Evolutionary conservation across 805 yeast species (phyloP), one percentile per base, ranked within the genome.

Genomic region (Ogataea sp.): DNA sequence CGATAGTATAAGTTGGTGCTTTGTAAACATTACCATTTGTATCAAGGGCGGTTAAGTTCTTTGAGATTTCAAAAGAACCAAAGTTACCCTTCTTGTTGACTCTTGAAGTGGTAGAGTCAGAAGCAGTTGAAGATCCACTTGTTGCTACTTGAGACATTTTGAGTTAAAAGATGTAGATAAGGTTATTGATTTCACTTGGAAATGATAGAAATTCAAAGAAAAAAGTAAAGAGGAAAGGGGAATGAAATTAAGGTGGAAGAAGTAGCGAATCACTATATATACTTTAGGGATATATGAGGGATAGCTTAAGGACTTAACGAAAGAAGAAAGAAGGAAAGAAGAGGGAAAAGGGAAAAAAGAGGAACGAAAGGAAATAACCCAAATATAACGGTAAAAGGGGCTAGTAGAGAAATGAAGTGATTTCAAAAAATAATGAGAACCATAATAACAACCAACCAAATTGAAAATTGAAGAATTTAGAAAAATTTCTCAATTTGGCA

Each of bases 1-100:
- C 83, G 59, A 84, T 83, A 46, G 87, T 62, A 64, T 62, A 82
- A 54, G 80, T 84, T 18, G 94, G 94, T 7, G 74, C 90, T 41
- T 71, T 72, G 58, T 81, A 84, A 45, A 68, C 75, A 44, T 79
- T 69, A 18, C 93, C 93, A 48, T 61, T 56, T 20, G 84, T 75
- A 53, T 78, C 81, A 38, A 70, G 56, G 18, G 82, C 76, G 34
- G 67, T 63, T 39, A 70, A 53, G 33, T 61, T 60, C 29, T 51
- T 46, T 11, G 58, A 45, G 21, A 46, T 40, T 35, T 54, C 48
- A 43, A 70, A 65, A 25, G 65, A 46, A 16, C 69, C 66, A 39
- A 70, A 56, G 49, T 70, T 70, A n/a, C 73, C 74, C 20, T 49
- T 41, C 48, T 62, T 61, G 39, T 55, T 49, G 38, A 62, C 51